These are phyloP conservation scores for Globisporangium mamillatum DNA, from an alignment of 352 stramenopile genomes.

Conservation along the genomic window DNA sequence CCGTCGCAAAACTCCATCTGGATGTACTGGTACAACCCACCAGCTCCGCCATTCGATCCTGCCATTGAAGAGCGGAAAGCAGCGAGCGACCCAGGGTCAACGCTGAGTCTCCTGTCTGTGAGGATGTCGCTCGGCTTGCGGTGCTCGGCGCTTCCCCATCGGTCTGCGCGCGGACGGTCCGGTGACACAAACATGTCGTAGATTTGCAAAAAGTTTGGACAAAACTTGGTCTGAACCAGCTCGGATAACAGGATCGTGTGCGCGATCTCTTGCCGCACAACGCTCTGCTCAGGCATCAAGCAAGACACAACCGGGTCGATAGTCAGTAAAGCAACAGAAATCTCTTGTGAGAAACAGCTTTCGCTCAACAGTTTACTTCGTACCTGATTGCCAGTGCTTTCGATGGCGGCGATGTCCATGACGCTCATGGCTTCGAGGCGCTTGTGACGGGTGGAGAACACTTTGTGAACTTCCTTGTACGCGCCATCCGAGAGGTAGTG, in stretches of 20 bases:
- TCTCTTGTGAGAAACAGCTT: neutral
- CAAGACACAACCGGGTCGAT: neutral
- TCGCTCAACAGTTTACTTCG: neutral
- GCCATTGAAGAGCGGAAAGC: conserved; percentile 1
- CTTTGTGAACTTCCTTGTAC: conserved; percentile 90
- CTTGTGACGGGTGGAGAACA: conserved; percentile 57
- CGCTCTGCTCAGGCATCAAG: conserved; percentile 30
- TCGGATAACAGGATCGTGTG: conserved; percentile 92
- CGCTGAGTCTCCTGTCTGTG: conserved; percentile 23
- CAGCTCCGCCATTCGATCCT: conserved; percentile 9
- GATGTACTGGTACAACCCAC: conserved; percentile 93
- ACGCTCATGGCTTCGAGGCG: conserved; percentile 79
- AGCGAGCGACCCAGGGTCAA: conserved; percentile 13
- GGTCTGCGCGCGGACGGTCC: conserved; percentile 44
- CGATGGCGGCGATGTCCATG: conserved; percentile 92
- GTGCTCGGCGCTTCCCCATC: conserved; percentile 56
- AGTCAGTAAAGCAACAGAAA: neutral
- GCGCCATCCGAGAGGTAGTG: conserved; percentile 80
- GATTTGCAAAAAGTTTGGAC: conserved; percentile 94
- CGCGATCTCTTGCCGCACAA: conserved; percentile 93
- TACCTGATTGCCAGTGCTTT: conserved; percentile 86
- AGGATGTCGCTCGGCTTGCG: conserved; percentile 71
- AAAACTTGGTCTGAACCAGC: conserved; percentile 82
- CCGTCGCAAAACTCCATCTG: conserved; percentile 97
- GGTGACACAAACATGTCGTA: conserved; percentile 90